Base-by-base conservation (phyloP, 345 rosid species). In the Physaria fendleri region DNA sequence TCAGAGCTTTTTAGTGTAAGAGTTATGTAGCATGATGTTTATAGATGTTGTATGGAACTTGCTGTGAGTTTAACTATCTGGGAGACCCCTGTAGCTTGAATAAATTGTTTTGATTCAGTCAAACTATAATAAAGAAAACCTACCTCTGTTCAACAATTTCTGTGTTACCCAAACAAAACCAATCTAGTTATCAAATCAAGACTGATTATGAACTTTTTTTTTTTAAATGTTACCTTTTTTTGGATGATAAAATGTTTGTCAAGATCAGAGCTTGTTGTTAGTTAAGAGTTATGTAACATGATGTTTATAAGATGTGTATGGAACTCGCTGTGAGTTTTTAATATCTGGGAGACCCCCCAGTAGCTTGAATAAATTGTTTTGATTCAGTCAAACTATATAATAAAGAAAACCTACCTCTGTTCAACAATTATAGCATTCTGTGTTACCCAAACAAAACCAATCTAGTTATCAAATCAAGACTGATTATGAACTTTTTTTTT, bases 1-100 rank as follows among this genome's bases (percentile, higher is more conserved):
- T 34, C 55, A 42, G 66, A 49, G 66, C 13, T 51, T 68, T 39
- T 51, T 33, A 23, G 41, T 68, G 66, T 66, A 66, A 66, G 34
- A 49, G 32, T 29, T 47, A 15, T 58, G 71, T 58, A 40, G 23
- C 37, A 32, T 30, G 34, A 46, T 23, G 34, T 24, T 66, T 30
- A 29, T 64, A 57, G 28, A 12, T 27, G 32, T 38, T 38, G 64
- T 12, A 10, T 13, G 37, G 39, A 49, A 20, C 30, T 14, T 52
- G 52, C 3, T 58, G 30, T 58, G 59, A 49, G 65, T 58, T 32
- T 29, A 4, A 6, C 9, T 34, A 5, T 56, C 25, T 17, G 2
- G 5, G 8, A 47, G 27, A 30, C 34, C 37, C 13, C n/a, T n/a
- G 27, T 30, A 25, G 56, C 38, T 64, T 65, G 56, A 25, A 28